These are phyloP conservation scores for Erysimum cheiranthoides DNA, from an alignment of 345 rosid genomes.

Conservation along the genomic window DNA sequence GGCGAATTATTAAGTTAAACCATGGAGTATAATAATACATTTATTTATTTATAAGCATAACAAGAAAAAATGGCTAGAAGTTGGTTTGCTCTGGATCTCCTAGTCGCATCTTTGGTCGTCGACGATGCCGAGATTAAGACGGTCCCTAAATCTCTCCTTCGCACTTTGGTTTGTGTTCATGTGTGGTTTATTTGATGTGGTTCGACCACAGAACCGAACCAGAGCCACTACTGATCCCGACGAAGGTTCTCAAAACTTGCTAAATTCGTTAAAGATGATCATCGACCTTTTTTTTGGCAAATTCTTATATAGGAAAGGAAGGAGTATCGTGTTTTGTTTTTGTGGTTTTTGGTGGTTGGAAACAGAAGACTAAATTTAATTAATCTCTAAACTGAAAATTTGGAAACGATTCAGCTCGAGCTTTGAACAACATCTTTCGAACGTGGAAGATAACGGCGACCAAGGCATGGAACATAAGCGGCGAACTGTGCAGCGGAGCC, in stretches of 20 bases:
- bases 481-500: conserved; percentile 63
- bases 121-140: conserved; percentile 26
- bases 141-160: not conserved
- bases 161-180: conserved; percentile 15
- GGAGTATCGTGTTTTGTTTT: too few species aligned
- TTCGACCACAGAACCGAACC: conserved; percentile 43
- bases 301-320: too few species aligned
- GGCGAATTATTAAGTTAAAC: not conserved
- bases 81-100: conserved; percentile 17
- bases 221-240: conserved; percentile 44
- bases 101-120: not conserved
- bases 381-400: not conserved
- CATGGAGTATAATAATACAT: not conserved
- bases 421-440: conserved; percentile 56
- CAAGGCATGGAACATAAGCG: conserved; percentile 56
- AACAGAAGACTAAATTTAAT: not conserved
- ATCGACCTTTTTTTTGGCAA: not conserved
- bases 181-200: conserved; percentile 25
- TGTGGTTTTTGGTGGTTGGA: not conserved
- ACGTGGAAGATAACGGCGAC: conserved; percentile 52
- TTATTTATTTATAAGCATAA: not conserved
- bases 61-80: not conserved
- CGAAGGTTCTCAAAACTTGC: conserved; percentile 39
- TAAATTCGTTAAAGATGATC: not conserved
- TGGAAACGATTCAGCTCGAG: conserved; percentile 43